Evolutionary conservation across 2,329 filamentous ascomycete species (phyloP).

Genomic region (Pleurostoma richardsiae): DNA sequence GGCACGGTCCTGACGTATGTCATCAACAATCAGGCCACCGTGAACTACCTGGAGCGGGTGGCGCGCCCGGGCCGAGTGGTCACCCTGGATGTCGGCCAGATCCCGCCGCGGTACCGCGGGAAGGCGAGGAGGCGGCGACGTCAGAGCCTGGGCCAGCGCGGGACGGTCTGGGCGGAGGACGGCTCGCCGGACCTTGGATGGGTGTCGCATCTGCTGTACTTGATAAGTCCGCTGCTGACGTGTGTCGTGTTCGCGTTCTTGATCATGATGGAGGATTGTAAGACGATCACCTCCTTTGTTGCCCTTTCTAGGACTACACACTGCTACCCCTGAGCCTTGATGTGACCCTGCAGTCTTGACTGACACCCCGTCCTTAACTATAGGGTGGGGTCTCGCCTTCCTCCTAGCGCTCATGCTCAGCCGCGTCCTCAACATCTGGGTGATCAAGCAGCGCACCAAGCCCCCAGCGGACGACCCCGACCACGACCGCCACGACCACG

Average conservation of each 20-base stretch:
- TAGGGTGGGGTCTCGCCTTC: conserved; percentile 43
- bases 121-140: conserved; percentile 20
- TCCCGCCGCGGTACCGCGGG: conserved; percentile 33
- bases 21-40: conserved; percentile 46
- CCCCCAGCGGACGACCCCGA: conserved; percentile 3
- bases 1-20: conserved; percentile 24
- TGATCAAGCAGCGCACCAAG: conserved; percentile 46
- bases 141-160: conserved; percentile 9
- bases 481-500: conserved; percentile 5
- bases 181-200: conserved; percentile 32
- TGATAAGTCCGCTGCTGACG: conserved; percentile 41
- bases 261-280: conserved; percentile 41
- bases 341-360: background rate
- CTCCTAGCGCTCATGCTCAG: conserved; percentile 45
- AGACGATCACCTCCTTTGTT: conserved; percentile 5
- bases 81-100: conserved; percentile 51
- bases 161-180: conserved; percentile 21
- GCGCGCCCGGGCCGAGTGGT: conserved; percentile 50
- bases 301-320: too few species aligned
- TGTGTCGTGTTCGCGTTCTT: conserved; percentile 35
- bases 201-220: conserved; percentile 43
- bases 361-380: background rate
- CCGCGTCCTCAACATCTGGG: conserved; percentile 50
- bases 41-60: conserved; percentile 49
- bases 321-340: background rate